phyloP scores from a whole-genome alignment of 2,329 filamentous ascomycete species.

The Ceratocystis eucalypticola region DNA sequence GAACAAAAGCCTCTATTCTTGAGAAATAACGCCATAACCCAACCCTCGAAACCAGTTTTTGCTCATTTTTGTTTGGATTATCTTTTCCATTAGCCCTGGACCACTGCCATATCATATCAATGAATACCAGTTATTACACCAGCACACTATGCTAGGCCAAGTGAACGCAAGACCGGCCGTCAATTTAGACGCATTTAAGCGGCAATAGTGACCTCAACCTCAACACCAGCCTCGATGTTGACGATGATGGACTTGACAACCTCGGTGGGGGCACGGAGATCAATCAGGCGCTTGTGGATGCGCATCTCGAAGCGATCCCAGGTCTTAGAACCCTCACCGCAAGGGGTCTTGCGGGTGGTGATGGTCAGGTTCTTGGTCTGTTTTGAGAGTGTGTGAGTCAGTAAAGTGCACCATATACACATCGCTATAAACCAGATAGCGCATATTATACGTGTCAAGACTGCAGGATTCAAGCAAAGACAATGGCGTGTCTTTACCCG shows the following conservation, averaged over 20 bases:
- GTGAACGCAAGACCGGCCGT: not conserved
- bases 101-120: not conserved
- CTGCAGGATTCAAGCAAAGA: not conserved
- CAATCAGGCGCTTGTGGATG: conserved; percentile 97
- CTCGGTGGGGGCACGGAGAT: conserved; percentile 96
- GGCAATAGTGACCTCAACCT: conserved; percentile 87
- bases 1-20: conserved; percentile 13
- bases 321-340: conserved; percentile 99
- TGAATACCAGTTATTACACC: conserved; percentile 1
- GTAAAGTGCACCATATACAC: not conserved
- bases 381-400: conserved; percentile 32
- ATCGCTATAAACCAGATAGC: too few species aligned
- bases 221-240: conserved; percentile 88
- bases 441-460: not conserved
- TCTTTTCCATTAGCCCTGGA: conserved; percentile 10
- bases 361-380: conserved; percentile 86
- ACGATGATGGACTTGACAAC: conserved; percentile 93
- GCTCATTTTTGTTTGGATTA: conserved; percentile 10
- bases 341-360: conserved; percentile 97
- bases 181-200: conserved; percentile 39
- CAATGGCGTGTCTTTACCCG: too few species aligned
- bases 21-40: conserved; percentile 14
- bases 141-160: not conserved
- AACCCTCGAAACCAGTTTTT: conserved; percentile 13
- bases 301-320: conserved; percentile 99